These are phyloP conservation scores for Neurospora sp. DNA, from an alignment of 495 filamentous ascomycete genomes.

Conservation along the genomic window DNA sequence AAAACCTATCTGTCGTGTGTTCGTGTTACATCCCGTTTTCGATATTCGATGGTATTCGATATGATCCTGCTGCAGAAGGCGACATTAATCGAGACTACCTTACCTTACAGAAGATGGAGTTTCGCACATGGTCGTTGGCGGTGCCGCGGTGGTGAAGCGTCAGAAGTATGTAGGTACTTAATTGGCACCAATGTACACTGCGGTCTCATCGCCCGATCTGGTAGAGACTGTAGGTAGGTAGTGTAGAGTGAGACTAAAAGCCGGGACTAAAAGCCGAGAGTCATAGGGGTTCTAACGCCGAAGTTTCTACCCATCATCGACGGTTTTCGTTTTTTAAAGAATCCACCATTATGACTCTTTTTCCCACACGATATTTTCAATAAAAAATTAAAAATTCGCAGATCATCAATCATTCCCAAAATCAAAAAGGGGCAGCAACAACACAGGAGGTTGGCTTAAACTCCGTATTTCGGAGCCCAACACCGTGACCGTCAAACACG, in stretches of 20 bases:
- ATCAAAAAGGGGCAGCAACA: neutral
- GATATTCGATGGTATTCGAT: neutral
- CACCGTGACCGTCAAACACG: neutral
- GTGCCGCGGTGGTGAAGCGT: neutral
- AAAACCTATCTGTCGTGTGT: neutral
- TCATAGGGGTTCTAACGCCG: neutral
- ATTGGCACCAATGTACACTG: neutral
- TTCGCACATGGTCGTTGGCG: neutral
- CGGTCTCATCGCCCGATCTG: neutral
- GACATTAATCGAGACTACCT: neutral
- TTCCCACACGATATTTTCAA: neutral
- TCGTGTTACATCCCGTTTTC: neutral
- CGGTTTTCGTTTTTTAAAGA: too few species aligned
- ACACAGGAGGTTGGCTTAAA: neutral
- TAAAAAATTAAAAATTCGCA: too few species aligned
- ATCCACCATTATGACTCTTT: neutral
- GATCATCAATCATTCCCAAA: neutral
- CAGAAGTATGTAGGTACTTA: neutral
- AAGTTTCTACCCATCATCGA: too few species aligned
- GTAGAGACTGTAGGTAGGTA: too few species aligned
- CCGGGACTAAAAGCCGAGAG: neutral
- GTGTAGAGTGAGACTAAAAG: neutral
- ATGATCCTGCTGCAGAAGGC: neutral
- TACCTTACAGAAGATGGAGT: neutral
- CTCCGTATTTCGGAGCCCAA: neutral